These are phyloP conservation scores for Xylariaceae sp. DNA, from an alignment of 2,329 filamentous ascomycete species.

Conservation along the genomic window DNA sequence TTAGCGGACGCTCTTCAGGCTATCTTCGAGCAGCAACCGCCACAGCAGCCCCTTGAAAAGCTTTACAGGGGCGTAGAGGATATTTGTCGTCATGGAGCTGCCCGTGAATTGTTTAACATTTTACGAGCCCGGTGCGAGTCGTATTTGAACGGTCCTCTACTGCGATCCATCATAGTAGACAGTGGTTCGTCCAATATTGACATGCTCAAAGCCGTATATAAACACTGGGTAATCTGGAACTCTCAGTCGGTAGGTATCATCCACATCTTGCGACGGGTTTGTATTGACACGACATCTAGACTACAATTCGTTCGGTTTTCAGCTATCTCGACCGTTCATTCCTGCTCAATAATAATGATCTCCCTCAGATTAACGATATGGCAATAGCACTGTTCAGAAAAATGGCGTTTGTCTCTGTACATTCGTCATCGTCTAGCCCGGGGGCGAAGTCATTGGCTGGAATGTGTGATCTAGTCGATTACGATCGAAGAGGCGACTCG, in stretches of 20 bases:
- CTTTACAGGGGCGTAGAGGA: slow-evolving; percentile 93
- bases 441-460: slow-evolving; percentile 58
- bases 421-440: slow-evolving; percentile 38
- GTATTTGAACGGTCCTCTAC: slow-evolving; percentile 69
- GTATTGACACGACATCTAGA: slow-evolving; percentile 37
- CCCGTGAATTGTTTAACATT: slow-evolving; percentile 69
- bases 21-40: slow-evolving; percentile 71
- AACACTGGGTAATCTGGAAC: slow-evolving; percentile 79
- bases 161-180: slow-evolving; percentile 59
- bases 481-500: slow-evolving; percentile 67
- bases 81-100: slow-evolving; percentile 79
- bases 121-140: slow-evolving; percentile 70
- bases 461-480: slow-evolving; percentile 77
- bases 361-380: slow-evolving; percentile 80
- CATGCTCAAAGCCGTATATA: slow-evolving; percentile 62
- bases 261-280: neutral
- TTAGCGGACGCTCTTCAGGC: slow-evolving; percentile 74
- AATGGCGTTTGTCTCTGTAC: slow-evolving; percentile 53
- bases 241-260: slow-evolving; percentile 68
- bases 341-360: slow-evolving; percentile 74
- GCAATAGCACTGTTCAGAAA: slow-evolving; percentile 77
- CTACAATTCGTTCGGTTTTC: slow-evolving; percentile 84
- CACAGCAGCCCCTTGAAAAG: slow-evolving; percentile 80
- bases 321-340: slow-evolving; percentile 94
- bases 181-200: slow-evolving; percentile 64